These are phyloP conservation scores for Punctularia strigosozonata DNA, from an alignment of 768 basidiomycete genomes.

Conservation along the genomic window DNA sequence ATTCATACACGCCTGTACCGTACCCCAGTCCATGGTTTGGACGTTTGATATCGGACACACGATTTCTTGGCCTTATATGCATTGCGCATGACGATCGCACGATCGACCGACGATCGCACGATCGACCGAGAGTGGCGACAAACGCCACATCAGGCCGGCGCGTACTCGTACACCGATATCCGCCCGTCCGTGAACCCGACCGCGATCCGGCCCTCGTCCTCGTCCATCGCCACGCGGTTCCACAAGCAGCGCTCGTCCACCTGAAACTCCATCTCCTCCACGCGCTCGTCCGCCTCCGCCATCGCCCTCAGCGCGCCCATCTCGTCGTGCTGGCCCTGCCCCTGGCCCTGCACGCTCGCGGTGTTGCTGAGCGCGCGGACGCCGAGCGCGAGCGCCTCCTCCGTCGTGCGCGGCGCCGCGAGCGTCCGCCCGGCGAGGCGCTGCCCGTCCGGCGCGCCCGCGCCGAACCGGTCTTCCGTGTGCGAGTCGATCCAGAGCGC, in stretches of 20 bases:
- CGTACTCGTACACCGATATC: conserved; percentile 41
- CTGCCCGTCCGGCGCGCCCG: conserved; percentile 33
- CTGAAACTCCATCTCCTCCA: conserved; percentile 13
- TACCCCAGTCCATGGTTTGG: no score
- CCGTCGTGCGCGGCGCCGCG: neutral
- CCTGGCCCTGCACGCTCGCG: neutral
- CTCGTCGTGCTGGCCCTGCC: neutral
- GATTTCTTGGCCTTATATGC: no score
- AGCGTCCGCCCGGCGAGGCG: conserved; percentile 39
- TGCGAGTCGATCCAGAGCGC: conserved; percentile 59
- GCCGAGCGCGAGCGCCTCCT: neutral
- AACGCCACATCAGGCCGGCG: no score
- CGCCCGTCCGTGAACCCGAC: conserved; percentile 27
- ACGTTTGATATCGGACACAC: no score
- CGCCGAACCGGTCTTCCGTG: conserved; percentile 35
- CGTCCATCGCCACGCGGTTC: conserved; percentile 28
- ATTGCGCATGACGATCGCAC: no score
- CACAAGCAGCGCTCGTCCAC: conserved; percentile 38
- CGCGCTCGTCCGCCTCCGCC: conserved; percentile 4
- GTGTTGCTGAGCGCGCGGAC: neutral
- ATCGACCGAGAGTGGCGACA: no score
- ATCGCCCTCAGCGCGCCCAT: neutral
- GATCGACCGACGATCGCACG: no score
- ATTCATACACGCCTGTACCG: no score
- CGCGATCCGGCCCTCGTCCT: conserved; percentile 24